These are phyloP conservation scores for Trichoderma harzianum DNA, from an alignment of 2,329 filamentous ascomycete species.

Conservation along the genomic window DNA sequence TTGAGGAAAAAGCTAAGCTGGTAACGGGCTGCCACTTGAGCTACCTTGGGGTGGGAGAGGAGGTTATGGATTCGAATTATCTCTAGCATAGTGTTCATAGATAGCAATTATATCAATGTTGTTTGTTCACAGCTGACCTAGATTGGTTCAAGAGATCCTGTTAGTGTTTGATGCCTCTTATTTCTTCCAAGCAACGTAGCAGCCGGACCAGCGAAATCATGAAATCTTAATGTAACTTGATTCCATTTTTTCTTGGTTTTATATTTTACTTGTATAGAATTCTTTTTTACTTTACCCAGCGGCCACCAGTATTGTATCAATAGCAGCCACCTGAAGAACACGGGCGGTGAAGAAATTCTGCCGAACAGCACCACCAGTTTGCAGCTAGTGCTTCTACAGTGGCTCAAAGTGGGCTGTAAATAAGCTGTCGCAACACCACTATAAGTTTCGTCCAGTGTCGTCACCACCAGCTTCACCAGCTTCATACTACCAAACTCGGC, in stretches of 20 bases:
- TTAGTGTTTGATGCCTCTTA: not conserved
- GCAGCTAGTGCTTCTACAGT: not conserved
- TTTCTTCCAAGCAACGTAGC: not conserved
- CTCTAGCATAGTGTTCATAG: not conserved
- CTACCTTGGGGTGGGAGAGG: too few relatives aligned
- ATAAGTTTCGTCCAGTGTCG: not conserved
- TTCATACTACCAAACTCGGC: not conserved
- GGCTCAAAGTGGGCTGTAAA: not conserved
- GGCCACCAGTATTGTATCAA: too few relatives aligned
- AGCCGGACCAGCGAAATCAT: not conserved
- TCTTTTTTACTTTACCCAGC: not conserved
- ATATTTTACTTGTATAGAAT: not conserved
- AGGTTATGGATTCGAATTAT: not conserved
- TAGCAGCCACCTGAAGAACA: not conserved
- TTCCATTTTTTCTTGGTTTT: not conserved
- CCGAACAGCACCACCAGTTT: constrained; percentile 20
- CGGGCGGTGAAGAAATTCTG: constrained; percentile 37
- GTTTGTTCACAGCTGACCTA: not conserved
- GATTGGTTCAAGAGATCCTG: not conserved
- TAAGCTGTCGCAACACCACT: not conserved
- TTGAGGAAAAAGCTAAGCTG: too few relatives aligned
- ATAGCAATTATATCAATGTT: not conserved
- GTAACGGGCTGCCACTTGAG: too few relatives aligned
- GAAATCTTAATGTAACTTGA: not conserved
- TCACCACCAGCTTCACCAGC: not conserved